Conservation (phyloP, 1,139 yeast genomes). For the Kodamaea fungicola region DNA sequence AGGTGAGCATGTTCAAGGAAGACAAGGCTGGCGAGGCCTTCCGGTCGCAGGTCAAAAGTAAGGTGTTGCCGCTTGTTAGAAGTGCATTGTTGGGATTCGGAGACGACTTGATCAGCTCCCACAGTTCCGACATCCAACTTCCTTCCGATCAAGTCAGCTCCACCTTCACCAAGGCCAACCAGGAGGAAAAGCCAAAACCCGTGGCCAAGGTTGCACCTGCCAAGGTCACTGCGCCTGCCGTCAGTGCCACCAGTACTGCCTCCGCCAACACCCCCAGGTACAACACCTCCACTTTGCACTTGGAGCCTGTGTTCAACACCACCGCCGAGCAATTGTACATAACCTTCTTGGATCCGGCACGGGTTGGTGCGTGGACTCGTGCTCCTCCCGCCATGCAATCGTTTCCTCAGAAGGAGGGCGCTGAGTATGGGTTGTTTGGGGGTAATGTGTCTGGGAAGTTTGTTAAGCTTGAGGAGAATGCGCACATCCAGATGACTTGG, state of each 20-base stretch:
- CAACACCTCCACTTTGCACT: conserved; percentile 75
- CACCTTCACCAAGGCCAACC: conserved; percentile 63
- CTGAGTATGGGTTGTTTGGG: conserved; percentile 71
- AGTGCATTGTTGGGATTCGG: conserved; percentile 63
- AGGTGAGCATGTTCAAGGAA: conserved; percentile 64
- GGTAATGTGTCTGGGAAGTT: conserved; percentile 83
- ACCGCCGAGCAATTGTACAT: conserved; percentile 80
- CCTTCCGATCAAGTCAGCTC: conserved; percentile 63
- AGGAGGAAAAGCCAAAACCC: conserved; percentile 21
- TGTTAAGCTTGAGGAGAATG: conserved; percentile 53
- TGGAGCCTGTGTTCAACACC: conserved; percentile 81
- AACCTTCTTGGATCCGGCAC: conserved; percentile 69
- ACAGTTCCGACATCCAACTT: conserved; percentile 86
- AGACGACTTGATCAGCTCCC: conserved; percentile 64
- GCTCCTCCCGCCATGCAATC: conserved; percentile 60
- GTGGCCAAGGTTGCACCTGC: conserved; percentile 18
- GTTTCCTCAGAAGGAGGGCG: conserved; percentile 55
- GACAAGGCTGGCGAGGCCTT: conserved; percentile 50
- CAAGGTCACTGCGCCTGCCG: conserved; percentile 15
- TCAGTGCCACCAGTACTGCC: conserved; percentile 1
- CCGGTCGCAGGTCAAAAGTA: conserved; percentile 50
- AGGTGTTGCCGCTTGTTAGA: conserved; percentile 70
- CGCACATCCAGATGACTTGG: conserved; percentile 74
- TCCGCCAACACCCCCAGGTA: conserved; percentile 44
- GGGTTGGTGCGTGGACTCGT: conserved; percentile 89